Percentiles rank a stretch among this genome's conserved stretches.
Conservation (phyloP, 192 early-diverging fungal genomes). For the Diversispora eburnea region DNA sequence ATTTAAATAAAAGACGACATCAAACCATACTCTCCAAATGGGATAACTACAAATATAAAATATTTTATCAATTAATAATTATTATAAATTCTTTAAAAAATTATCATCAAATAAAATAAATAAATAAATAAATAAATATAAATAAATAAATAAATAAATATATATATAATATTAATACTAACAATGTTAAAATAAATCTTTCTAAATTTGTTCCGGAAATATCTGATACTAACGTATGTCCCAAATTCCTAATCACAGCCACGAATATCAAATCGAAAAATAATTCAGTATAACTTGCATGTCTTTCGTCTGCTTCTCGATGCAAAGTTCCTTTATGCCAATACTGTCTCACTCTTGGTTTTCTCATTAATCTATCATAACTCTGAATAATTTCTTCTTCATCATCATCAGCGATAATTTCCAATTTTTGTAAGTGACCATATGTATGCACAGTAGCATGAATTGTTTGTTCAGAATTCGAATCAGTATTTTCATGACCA, state of each 20-base stretch:
- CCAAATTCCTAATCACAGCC: slow-evolving; percentile 16
- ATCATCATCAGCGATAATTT: slow-evolving; percentile 31
- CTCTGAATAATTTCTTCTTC: neutral
- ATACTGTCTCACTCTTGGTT: slow-evolving; percentile 30
- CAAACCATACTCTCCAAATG: slow-evolving; percentile 14
- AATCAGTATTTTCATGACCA: neutral
- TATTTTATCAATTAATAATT: neutral
- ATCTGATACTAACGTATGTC: slow-evolving; percentile 8
- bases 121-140: too few relatives aligned
- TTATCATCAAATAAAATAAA: too few relatives aligned
- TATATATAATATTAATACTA: neutral
- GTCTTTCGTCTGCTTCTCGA: slow-evolving; percentile 29
- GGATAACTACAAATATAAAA: slow-evolving; percentile 16
- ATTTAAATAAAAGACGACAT: slow-evolving; percentile 21
- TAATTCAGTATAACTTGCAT: slow-evolving; percentile 25
- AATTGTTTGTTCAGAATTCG: slow-evolving; percentile 21
- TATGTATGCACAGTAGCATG: slow-evolving; percentile 34
- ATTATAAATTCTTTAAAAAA: too few relatives aligned
- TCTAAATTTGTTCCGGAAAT: neutral
- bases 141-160: too few relatives aligned
- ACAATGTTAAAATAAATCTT: slow-evolving; percentile 28
- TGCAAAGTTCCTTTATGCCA: slow-evolving; percentile 23
- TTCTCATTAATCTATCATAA: slow-evolving; percentile 23
- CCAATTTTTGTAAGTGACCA: slow-evolving; percentile 21
- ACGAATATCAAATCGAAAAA: slow-evolving; percentile 36